Percentiles rank a stretch among this genome's conserved stretches.
Evolutionary conservation across 345 rosid species (phyloP).

Genomic region (Murraya koenigii): DNA sequence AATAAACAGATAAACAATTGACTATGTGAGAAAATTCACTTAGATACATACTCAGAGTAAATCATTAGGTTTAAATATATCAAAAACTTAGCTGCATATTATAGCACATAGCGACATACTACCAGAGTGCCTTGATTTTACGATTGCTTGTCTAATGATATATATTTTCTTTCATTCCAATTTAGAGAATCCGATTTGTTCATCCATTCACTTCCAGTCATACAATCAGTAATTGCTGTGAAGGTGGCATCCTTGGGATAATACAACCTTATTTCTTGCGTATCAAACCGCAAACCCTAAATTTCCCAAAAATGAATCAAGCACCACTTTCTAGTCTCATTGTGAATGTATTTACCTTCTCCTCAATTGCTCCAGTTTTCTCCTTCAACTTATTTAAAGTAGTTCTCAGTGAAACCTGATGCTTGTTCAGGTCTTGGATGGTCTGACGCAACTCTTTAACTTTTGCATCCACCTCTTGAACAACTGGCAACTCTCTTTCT

Average conservation of each 20-base stretch:
- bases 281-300: not conserved
- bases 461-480: slow-evolving; percentile 58
- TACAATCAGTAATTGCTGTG: not conserved
- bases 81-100: not conserved
- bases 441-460: slow-evolving; percentile 65
- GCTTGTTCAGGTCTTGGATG: slow-evolving; percentile 64
- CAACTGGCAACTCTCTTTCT: slow-evolving; percentile 67
- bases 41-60: not conserved
- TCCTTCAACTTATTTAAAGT: slow-evolving; percentile 59
- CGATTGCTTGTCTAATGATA: not conserved
- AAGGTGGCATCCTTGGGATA: not conserved
- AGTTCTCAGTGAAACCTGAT: slow-evolving; percentile 66
- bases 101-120: not conserved
- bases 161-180: not conserved
- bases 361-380: slow-evolving; percentile 56
- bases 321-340: not conserved
- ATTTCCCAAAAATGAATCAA: not conserved
- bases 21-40: not conserved
- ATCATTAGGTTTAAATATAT: not conserved
- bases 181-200: not conserved
- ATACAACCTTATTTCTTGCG: not conserved
- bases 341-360: slow-evolving; percentile 40
- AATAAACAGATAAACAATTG: not conserved
- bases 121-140: not conserved
- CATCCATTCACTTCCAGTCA: not conserved